Conservation (phyloP, 768 basidiomycete genomes). For the Sarcodon aspratus region DNA sequence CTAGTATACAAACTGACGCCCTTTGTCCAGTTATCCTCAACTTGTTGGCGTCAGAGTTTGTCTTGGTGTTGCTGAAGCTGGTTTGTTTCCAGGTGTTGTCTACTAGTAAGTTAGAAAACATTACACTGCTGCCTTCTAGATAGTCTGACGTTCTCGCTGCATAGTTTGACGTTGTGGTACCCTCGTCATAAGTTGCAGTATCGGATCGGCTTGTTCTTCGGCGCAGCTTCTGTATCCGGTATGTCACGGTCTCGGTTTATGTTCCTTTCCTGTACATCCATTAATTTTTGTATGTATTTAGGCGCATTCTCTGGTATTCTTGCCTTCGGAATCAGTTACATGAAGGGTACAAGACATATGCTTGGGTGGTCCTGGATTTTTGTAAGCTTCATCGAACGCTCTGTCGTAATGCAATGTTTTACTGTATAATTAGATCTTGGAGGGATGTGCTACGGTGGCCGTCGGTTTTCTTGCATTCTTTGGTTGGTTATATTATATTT, state of each 20-base stretch:
- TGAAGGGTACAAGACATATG: conserved; percentile 17
- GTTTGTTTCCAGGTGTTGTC: conserved; percentile 28
- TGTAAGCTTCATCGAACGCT: conserved; percentile 11
- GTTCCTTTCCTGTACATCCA: background rate
- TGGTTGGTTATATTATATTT: conserved; percentile 18
- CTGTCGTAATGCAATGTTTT: background rate
- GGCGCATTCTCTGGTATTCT: conserved; percentile 19
- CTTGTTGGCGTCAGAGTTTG: conserved; percentile 27
- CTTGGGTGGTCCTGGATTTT: conserved; percentile 24
- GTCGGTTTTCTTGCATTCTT: conserved; percentile 44
- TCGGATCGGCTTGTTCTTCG: conserved; percentile 17
- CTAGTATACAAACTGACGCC: background rate
- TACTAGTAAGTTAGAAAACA: conserved; percentile 13
- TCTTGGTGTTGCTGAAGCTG: conserved; percentile 31
- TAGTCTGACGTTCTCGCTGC: background rate
- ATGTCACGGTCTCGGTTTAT: background rate
- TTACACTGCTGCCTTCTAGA: background rate
- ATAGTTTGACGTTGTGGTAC: conserved; percentile 16
- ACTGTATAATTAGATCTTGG: background rate
- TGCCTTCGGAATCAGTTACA: conserved; percentile 23
- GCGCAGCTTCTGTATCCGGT: conserved; percentile 15
- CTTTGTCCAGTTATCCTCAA: conserved; percentile 10
- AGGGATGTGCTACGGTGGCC: conserved; percentile 44
- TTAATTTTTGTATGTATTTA: background rate
- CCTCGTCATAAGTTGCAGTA: conserved; percentile 17